Evolutionary conservation across 2,329 filamentous ascomycete species (phyloP), one percentile per base, ranked within the genome.

Genomic region (Tolypocladium paradoxum): DNA sequence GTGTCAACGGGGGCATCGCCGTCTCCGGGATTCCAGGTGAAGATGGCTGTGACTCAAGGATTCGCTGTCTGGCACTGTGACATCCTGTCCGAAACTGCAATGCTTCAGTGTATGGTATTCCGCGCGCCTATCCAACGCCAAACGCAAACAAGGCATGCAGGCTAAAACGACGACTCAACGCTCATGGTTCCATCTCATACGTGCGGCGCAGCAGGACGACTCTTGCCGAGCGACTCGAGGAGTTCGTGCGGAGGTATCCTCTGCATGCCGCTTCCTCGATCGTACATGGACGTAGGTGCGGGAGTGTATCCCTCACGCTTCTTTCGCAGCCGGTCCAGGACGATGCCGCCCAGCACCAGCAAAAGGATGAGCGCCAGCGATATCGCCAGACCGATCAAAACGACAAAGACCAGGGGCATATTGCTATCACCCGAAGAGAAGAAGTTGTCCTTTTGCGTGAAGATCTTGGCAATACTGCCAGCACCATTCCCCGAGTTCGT

Each of bases 341-440:
- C 64, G 56, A 95, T 81, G 57, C 89, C 89, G 22, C 80, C 79
- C 49, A 88, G 77, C 51, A 95, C 87, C 51, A 95, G 77, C 47
- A 92, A 71, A 68, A 92, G 85, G 62, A 89, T 88, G 55, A 92
- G 73, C 31, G 76, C 87, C 2, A 95, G 81, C 1, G 90, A 80
- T 55, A 93, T 88, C 53, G 83, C 89, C 36, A 95, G 81, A 22
- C 82, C 84, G 58, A 95, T 92, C 14, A 95, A 79, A 38, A 95
- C 86, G 53, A 95, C 78, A 57, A 89, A 87, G 48, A 87, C 89
- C 46, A 88, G 73, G 12, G 86, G 83, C 61, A 93, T 76, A 60
- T 83, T 76, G 49, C 74, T 72, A 56, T 70, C 78, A 58, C 73
- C 69, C 54, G 77, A 73, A 29, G 73, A 77, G 71, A 96, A 93